A percentile compares a stretch with the other conserved stretches of the same genome.
These are phyloP conservation scores for Cudoniella acicularis DNA, from an alignment of 495 filamentous ascomycete species.

Conservation along the genomic window DNA sequence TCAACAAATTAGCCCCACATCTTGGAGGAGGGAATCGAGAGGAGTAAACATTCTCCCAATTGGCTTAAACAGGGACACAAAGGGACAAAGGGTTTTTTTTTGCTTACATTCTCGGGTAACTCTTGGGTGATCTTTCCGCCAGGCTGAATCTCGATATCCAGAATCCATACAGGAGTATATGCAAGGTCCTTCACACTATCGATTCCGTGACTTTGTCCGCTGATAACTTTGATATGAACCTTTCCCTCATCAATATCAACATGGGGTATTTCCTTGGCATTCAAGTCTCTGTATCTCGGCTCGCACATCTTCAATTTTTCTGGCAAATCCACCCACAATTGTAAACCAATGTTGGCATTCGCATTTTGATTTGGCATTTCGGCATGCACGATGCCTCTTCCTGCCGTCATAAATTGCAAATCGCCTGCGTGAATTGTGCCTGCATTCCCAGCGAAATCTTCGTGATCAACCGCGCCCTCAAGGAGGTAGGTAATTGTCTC, in stretches of 20 bases:
- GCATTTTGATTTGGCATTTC: conserved; percentile 86
- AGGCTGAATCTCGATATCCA: conserved; percentile 79
- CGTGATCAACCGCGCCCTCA: conserved; percentile 81
- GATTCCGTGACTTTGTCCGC: conserved; percentile 74
- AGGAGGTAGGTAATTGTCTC: conserved; percentile 79
- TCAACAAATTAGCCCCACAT: too few species aligned
- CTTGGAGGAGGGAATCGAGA: too few species aligned
- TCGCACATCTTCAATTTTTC: conserved; percentile 79
- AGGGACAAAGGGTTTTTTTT: too few species aligned
- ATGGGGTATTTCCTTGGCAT: conserved; percentile 69
- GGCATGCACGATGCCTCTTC: conserved; percentile 88
- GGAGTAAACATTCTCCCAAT: too few species aligned
- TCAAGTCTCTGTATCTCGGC: conserved; percentile 85
- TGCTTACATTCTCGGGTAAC: conserved; percentile 71
- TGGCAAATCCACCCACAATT: conserved; percentile 93
- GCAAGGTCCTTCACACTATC: conserved; percentile 86
- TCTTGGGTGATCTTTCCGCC: conserved; percentile 71
- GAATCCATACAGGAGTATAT: conserved; percentile 91
- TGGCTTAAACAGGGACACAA: too few species aligned
- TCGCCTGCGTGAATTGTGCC: conserved; percentile 85
- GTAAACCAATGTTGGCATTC: conserved; percentile 85
- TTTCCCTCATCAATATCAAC: conserved; percentile 65
- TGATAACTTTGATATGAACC: conserved; percentile 84
- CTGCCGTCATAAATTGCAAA: conserved; percentile 97
- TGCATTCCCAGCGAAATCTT: conserved; percentile 88